These are phyloP conservation scores for Russula lepida DNA, from an alignment of 768 basidiomycete species.

Conservation along the genomic window DNA sequence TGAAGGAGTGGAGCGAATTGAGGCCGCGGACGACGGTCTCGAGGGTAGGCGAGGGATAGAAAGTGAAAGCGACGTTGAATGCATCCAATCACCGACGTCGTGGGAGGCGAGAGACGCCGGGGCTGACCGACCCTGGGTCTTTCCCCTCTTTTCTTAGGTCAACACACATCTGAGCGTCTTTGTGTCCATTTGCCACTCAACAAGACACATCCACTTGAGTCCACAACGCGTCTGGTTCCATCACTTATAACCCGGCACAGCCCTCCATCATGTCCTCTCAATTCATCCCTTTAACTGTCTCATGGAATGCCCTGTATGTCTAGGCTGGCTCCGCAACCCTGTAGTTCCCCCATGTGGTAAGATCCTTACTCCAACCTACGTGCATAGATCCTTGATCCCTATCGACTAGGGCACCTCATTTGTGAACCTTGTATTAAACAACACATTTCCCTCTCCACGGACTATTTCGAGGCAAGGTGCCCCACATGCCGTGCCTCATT, in stretches of 20 bases:
- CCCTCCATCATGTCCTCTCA: not conserved
- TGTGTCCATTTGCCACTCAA: not conserved
- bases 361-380: not conserved
- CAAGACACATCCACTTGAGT: not conserved
- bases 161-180: not conserved
- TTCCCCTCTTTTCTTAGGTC: not conserved
- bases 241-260: not conserved
- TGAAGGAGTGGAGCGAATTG: conserved; percentile 10
- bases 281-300: not conserved
- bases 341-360: conserved; percentile 15
- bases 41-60: conserved; percentile 2
- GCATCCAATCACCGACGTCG: conserved; percentile 1
- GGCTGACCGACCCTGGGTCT: too few species aligned
- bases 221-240: not conserved
- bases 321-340: conserved; percentile 8
- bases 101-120: not conserved
- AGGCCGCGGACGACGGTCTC: conserved; percentile 14
- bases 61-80: not conserved
- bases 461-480: conserved; percentile 7
- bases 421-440: conserved; percentile 5
- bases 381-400: not conserved
- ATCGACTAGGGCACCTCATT: conserved; percentile 12
- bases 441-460: not conserved
- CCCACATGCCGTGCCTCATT: conserved; percentile 16
- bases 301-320: conserved; percentile 16